Evolutionary conservation across 2,329 filamentous ascomycete species (phyloP), one percentile per base, ranked within the genome.

Genomic region (Conoideocrella luteorostrata): DNA sequence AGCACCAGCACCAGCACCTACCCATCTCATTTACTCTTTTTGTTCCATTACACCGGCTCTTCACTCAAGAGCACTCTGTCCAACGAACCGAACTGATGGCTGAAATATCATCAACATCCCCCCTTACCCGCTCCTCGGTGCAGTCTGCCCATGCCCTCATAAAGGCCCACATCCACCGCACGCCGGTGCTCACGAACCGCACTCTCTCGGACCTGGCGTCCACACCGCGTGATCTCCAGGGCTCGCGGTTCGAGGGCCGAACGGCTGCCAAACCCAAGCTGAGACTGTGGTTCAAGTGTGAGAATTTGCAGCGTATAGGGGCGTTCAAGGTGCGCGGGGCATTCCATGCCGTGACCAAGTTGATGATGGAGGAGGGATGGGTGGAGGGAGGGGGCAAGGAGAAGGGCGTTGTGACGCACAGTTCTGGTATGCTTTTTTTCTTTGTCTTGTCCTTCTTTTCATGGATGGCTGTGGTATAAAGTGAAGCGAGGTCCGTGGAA

Each of bases 251-350:
- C 68, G 61, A 75, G 52, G 75, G 74, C 5, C 67, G 72, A 30
- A 57, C 60, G n/a, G 74, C 82, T 0, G 78, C 84, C 1, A 68
- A 61, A 4, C 88, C 88, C 0, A 77, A 68, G 39, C 68, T 95
- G 30, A 73, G 80, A 11, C 72, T 97, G 41, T 93, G 87, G 71
- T 95, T 97, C 77, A 97, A 97, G 70, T 94, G 88, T 64, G 91
- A 97, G 71, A 96, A 96, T 64, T 71, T 88, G 46, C 93, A 97
- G 70, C 80, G 82, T 44, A 81, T 94, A 43, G 93, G 91, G 41
- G 91, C 91, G 1, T 97, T 97, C 72, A 97, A 97, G 68, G 85
- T 82, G 13, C 74, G 91, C 6, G 93, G 91, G 5, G 91, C 90
- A 0, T 96, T 95, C 55, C 88, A 96, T 64, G 89, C 90, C 1